These are phyloP conservation scores for Sphenostylis stenocarpa DNA, from an alignment of 306 rosid genomes.

Conservation along the genomic window DNA sequence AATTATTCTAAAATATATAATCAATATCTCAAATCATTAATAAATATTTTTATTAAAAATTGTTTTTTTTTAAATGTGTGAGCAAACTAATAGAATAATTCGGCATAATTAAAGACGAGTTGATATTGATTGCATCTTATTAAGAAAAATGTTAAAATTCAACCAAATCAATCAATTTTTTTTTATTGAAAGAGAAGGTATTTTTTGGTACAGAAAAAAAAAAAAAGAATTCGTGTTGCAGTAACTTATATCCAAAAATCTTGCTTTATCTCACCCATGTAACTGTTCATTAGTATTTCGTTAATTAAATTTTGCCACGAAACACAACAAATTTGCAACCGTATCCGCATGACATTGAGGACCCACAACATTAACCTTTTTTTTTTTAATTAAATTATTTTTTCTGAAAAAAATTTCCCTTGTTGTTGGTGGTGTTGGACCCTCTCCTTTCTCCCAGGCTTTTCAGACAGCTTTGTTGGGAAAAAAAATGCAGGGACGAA, in stretches of 20 bases:
- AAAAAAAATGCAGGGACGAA: constrained; percentile 39
- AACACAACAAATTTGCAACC: constrained; percentile 56
- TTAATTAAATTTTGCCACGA: constrained; percentile 40
- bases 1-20: too few relatives aligned
- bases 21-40: too few relatives aligned
- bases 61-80: too few relatives aligned
- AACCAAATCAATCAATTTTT: too few relatives aligned
- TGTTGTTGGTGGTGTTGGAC: constrained; percentile 28
- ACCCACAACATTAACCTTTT: constrained; percentile 49
- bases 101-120: too few relatives aligned
- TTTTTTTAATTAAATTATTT: constrained; percentile 23
- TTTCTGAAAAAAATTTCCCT: not conserved
- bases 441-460: constrained; percentile 46
- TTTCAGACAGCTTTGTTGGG: constrained; percentile 55
- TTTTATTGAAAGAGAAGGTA: too few relatives aligned
- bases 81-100: too few relatives aligned
- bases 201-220: not conserved
- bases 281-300: constrained; percentile 1
- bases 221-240: too few relatives aligned
- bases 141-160: too few relatives aligned
- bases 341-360: constrained; percentile 39
- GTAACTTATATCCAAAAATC: too few relatives aligned
- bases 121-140: too few relatives aligned
- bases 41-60: too few relatives aligned
- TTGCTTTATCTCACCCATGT: not conserved